Base-by-base conservation (phyloP, 306 rosid genomes). In the Citrullus amarus region DNA sequence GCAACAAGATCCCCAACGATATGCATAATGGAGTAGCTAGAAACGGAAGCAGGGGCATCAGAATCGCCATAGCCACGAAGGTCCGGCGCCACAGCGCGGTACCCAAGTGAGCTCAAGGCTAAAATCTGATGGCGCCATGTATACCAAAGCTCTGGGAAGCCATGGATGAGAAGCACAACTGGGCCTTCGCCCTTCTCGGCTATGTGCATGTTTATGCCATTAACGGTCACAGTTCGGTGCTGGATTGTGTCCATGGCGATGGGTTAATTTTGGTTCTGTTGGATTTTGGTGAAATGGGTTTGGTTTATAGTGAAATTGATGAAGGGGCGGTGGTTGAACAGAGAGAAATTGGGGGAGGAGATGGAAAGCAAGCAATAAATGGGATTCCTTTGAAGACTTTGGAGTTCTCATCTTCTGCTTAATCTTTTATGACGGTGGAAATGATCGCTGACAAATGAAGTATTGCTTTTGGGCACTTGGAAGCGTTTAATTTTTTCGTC, bases 121-220 rank as follows among this genome's bases (percentile, higher is more conserved):
- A 74, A 2, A 80, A 91, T 93, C 85, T 93, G 96, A 82, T 93
- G 94, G 55, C 91, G 91, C 97, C 93, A 93, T 0, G 96, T 30
- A 79, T 87, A 89, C 96, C 96, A 93, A 9, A 89, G 81, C 30
- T 90, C 94, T 0, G 96, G 97, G 79, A 93, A 93, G 60, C 96
- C 96, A 76, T 93, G 94, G 84, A 93, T 25, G 88, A 93, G 83
- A 63, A 91, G 92, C 60, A 93, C 83, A 18, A 89, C 30, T 0
- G 88, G 96, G 8, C 97, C 96, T 65, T 83, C 10, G 8, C 96
- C 97, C 56, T 84, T 93, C 81, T 89, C 94, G 4, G 93, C 94
- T 55, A 93, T 8, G 89, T 93, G 97, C 83, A 91, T 86, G 75
- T 85, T 81, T n/a, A 93, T 88, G 77, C 94, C 97, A 60, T 93